These are phyloP conservation scores for Silene coronaria DNA, from an alignment of 179 eudicot genomes.

Conservation along the genomic window DNA sequence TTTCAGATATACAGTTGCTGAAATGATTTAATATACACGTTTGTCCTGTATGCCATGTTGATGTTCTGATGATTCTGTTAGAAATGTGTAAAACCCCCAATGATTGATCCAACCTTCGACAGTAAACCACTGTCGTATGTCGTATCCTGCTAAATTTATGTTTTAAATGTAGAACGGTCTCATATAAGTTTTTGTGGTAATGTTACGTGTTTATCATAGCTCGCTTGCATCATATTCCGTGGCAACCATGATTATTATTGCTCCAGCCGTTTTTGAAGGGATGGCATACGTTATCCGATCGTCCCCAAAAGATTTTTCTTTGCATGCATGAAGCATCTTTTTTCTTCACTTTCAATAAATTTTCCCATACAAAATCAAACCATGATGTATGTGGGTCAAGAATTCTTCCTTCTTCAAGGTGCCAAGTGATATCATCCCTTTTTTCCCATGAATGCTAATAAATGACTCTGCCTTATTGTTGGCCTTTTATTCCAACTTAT, in stretches of 20 bases:
- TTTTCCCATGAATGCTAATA: conserved; percentile 15
- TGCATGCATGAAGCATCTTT: conserved; percentile 8
- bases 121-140: not conserved
- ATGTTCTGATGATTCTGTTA: conserved; percentile 11
- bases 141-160: not conserved
- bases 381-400: conserved; percentile 22
- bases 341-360: conserved; percentile 13
- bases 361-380: conserved; percentile 18
- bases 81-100: conserved; percentile 2
- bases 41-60: conserved; percentile 5
- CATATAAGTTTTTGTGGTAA: too few relatives aligned
- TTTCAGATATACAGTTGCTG: conserved; percentile 15
- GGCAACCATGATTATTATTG: not conserved
- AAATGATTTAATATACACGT: conserved; percentile 18
- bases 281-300: conserved; percentile 5
- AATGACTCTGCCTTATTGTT: conserved; percentile 3
- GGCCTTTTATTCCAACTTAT: conserved; percentile 15
- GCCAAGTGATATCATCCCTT: conserved; percentile 10
- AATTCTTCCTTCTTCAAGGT: conserved; percentile 16
- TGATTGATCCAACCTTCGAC: conserved; percentile 11
- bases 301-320: conserved; percentile 4
- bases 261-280: not conserved
- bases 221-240: not conserved
- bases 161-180: too few relatives aligned
- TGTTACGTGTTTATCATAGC: too few relatives aligned